Conservation (phyloP, 164 flowering plant genomes). For the Macadamia integrifolia region DNA sequence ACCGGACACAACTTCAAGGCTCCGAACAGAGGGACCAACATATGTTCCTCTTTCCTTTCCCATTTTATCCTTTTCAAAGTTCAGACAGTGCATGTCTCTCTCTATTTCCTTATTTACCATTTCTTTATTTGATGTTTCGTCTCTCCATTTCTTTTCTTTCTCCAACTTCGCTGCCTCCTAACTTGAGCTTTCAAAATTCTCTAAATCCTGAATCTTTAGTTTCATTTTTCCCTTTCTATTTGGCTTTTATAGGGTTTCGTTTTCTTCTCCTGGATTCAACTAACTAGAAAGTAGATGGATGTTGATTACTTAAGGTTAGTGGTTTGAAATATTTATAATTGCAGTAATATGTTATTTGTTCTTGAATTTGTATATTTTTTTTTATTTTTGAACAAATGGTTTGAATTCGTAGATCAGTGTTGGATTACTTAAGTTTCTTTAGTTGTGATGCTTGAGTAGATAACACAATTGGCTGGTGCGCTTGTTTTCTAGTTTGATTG, state of each 20-base stretch:
- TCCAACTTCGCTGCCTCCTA: background rate
- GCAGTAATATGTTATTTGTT: background rate
- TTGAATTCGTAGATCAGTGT: background rate
- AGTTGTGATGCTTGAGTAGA: background rate
- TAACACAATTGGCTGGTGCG: no score
- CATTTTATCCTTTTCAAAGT: background rate
- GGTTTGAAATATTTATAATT: background rate
- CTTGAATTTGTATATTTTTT: background rate
- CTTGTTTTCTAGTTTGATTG: no score
- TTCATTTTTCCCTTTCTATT: background rate
- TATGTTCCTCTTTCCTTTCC: no score
- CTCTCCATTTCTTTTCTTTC: background rate
- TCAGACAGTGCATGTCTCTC: background rate
- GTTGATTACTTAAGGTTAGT: background rate
- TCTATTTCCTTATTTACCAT: background rate
- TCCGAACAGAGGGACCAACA: no score
- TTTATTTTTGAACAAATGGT: background rate
- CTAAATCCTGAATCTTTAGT: background rate
- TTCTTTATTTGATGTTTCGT: background rate
- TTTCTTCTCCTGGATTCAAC: background rate
- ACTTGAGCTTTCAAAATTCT: background rate
- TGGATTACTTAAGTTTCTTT: background rate
- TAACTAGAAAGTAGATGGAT: background rate
- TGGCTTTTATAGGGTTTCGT: slow-evolving; percentile 2
- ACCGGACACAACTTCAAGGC: no score